These are phyloP conservation scores for Pseudogymnoascus sp. DNA, from an alignment of 2,329 filamentous ascomycete species.

Conservation along the genomic window DNA sequence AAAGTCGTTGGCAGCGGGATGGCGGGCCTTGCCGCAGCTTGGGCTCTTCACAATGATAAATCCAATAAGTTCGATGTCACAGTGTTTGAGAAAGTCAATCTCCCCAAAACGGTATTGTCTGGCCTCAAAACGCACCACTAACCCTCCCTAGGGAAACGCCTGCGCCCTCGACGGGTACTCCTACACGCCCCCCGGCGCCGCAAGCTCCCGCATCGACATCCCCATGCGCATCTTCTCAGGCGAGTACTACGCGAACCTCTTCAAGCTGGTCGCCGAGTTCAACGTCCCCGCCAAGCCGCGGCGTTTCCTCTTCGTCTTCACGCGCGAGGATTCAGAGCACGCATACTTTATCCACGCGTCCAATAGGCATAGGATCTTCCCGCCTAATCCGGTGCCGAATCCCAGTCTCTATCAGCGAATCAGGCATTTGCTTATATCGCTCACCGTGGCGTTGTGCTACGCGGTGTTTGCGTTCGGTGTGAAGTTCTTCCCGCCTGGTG, in stretches of 20 bases:
- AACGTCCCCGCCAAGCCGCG: neutral
- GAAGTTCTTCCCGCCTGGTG: neutral
- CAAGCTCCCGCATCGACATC: neutral
- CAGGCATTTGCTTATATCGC: neutral
- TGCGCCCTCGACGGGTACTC: neutral
- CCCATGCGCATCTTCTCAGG: neutral
- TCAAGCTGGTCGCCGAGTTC: neutral
- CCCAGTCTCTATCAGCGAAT: neutral
- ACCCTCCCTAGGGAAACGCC: neutral
- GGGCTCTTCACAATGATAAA: neutral
- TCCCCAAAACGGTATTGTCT: neutral
- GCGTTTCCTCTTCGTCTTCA: slow-evolving; percentile 4
- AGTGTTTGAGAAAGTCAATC: neutral
- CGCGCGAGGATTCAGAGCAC: neutral
- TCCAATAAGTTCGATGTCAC: neutral
- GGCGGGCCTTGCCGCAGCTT: neutral
- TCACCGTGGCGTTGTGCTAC: neutral
- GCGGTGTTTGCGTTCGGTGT: neutral
- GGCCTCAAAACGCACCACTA: neutral
- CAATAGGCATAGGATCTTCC: neutral
- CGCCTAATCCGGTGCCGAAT: neutral
- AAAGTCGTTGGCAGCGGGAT: neutral
- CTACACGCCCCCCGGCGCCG: neutral
- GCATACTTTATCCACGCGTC: neutral
- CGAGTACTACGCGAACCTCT: neutral